These are phyloP conservation scores for Prunus salicina DNA, from an alignment of 306 rosid genomes.

Conservation along the genomic window DNA sequence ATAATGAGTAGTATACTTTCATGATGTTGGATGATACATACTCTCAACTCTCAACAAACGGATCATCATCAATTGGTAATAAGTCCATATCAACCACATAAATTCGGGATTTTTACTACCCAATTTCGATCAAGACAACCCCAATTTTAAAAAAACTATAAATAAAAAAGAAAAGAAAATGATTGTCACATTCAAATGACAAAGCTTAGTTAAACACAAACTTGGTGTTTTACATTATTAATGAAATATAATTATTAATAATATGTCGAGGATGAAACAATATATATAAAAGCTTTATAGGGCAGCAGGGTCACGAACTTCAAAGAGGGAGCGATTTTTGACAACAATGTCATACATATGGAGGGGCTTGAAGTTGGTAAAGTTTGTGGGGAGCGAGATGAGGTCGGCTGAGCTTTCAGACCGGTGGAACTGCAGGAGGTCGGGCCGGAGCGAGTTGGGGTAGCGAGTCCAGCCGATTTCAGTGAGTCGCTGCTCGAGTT, in stretches of 20 bases:
- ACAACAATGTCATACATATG: slow-evolving; percentile 82
- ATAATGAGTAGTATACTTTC: too few species aligned
- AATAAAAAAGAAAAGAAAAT: too few species aligned
- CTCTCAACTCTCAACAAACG: too few species aligned
- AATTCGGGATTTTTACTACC: background rate
- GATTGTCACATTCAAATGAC: too few species aligned
- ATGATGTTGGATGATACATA: too few species aligned
- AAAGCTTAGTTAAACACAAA: background rate
- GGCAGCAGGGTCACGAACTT: slow-evolving; percentile 57
- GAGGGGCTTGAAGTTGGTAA: slow-evolving; percentile 46
- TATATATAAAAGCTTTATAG: background rate
- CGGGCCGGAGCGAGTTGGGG: slow-evolving; percentile 25
- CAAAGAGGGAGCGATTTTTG: slow-evolving; percentile 63
- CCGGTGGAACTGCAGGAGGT: slow-evolving; percentile 78
- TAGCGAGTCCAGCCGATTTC: slow-evolving; percentile 85
- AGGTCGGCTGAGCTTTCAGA: slow-evolving; percentile 59
- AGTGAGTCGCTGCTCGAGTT: slow-evolving; percentile 64
- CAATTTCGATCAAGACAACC: too few species aligned
- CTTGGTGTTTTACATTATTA: background rate
- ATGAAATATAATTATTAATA: background rate
- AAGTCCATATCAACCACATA: background rate
- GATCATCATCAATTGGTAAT: too few species aligned
- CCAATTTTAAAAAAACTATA: too few species aligned
- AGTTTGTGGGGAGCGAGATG: slow-evolving; percentile 57
- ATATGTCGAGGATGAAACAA: background rate